Conservation (phyloP, 2,329 filamentous ascomycete genomes). For the Parastagonospora nodorum region DNA sequence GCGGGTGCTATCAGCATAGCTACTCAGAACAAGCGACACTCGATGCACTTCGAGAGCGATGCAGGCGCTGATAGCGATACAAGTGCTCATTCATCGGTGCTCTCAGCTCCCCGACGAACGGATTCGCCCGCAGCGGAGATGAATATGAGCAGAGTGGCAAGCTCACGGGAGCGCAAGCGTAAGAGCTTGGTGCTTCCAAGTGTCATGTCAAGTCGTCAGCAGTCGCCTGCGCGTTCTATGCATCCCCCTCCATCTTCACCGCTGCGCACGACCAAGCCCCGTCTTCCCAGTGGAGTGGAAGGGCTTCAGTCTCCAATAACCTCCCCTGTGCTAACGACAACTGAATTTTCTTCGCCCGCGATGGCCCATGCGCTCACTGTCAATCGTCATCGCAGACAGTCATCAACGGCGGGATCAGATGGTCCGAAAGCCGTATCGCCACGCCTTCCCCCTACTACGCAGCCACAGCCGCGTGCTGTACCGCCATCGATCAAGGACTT, state of each 20-base stretch:
- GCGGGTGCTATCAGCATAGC: slow-evolving; percentile 64
- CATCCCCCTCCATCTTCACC: slow-evolving; percentile 77
- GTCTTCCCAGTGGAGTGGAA: slow-evolving; percentile 66
- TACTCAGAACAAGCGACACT: slow-evolving; percentile 72
- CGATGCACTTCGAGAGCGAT: slow-evolving; percentile 83
- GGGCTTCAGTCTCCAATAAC: slow-evolving; percentile 81
- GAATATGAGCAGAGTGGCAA: slow-evolving; percentile 75
- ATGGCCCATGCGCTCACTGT: slow-evolving; percentile 55
- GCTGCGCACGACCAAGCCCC: slow-evolving; percentile 81
- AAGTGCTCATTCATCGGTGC: slow-evolving; percentile 80
- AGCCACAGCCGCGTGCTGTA: slow-evolving; percentile 83
- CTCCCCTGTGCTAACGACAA: slow-evolving; percentile 82
- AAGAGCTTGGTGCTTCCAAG: slow-evolving; percentile 84
- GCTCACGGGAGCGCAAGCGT: slow-evolving; percentile 81
- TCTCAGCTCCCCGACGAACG: slow-evolving; percentile 73
- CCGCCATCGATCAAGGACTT: slow-evolving; percentile 99
- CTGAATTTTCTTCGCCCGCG: slow-evolving; percentile 79
- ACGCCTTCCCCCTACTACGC: slow-evolving; percentile 74
- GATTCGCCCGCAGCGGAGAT: slow-evolving; percentile 86
- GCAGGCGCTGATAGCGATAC: slow-evolving; percentile 83
- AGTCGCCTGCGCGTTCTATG: slow-evolving; percentile 80
- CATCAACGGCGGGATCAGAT: slow-evolving; percentile 81
- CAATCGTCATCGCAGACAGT: slow-evolving; percentile 82
- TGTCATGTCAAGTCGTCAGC: slow-evolving; percentile 79
- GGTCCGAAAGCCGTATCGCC: slow-evolving; percentile 76